Evolutionary conservation across 352 stramenopile species (phyloP).

Genomic region (Pythium aphanidermatum): DNA sequence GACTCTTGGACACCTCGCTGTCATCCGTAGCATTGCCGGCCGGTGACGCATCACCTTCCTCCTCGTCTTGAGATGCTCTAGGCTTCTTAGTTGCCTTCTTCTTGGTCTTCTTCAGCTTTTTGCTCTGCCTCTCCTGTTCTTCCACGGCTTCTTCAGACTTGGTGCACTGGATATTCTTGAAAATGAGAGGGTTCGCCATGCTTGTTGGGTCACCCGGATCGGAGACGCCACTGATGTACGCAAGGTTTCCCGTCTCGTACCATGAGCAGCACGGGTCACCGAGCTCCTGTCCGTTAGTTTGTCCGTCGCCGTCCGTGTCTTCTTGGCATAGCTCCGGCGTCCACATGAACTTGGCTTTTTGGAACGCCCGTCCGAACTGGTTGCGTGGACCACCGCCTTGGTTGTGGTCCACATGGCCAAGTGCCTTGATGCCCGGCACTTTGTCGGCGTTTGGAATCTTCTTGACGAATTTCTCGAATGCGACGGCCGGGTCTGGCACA

Average conservation of each 20-base stretch:
- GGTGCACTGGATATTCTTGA: conserved; percentile 20
- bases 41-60: not conserved
- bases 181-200: conserved; percentile 10
- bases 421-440: conserved; percentile 12
- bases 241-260: conserved; percentile 15
- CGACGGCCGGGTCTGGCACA: not conserved
- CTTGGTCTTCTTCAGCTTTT: conserved; percentile 3
- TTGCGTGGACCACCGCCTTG: conserved; percentile 18
- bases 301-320: conserved; percentile 39
- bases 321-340: conserved; percentile 27
- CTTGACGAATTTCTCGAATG: conserved; percentile 5
- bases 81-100: not conserved
- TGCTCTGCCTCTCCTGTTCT: conserved; percentile 6
- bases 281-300: conserved; percentile 62
- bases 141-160: conserved; percentile 17
- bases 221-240: conserved; percentile 16
- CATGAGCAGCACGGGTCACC: conserved; percentile 57
- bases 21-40: not conserved
- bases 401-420: conserved; percentile 19
- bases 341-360: conserved; percentile 13
- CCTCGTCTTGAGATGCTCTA: not conserved
- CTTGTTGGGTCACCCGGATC: conserved; percentile 14
- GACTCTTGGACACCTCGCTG: too few relatives aligned
- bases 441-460: conserved; percentile 20
- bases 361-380: conserved; percentile 19